Evolutionary conservation across 2,329 filamentous ascomycete species (phyloP), one percentile per base, ranked within the genome.

Genomic region (Fusarium sp.): DNA sequence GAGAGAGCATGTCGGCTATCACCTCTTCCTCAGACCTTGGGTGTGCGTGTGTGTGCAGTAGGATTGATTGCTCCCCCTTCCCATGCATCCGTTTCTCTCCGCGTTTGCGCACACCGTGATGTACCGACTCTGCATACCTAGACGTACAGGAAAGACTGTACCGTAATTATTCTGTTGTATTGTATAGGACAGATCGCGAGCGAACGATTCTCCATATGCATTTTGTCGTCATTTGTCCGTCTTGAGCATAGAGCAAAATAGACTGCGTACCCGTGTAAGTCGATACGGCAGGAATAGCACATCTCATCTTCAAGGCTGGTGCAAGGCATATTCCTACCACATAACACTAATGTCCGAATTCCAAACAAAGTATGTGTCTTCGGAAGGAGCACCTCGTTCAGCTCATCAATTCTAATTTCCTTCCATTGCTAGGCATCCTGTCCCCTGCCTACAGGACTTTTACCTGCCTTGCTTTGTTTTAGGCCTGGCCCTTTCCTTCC

Each of bases 31-130:
- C 46, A 50, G 34, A 46, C 31, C 18, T 18, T 33, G 40, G 40
- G 41, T 47, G 40, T 55, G 40, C 28, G 56, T 62, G 56, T 59
- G 33, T 54, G 51, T 58, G 60, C 55, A 37, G 55, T 41, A 57
- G 36, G 54, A 42, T 57, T 26, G 37, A 33, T 52, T 20, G 49
- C 45, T 53, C 40, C 47, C 52, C 66, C 47, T 53, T 47, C 68
- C 62, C 47, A 34, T 49, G 62, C 62, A 58, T 70, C 67, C 58
- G 52, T 62, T 54, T 65, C 67, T 70, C 63, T 70, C 67, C 67
- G 63, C 67, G 58, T 57, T 70, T 68, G 59, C 42, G 55, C 47
- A 49, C 55, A 42, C 62, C 62, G 50, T 47, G 28, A 70, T 70
- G 57, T 67, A 69, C 67, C 67, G 58, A 64, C 50, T 70, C 46